Percentiles rank a stretch among this genome's conserved stretches.
phyloP scores from a whole-genome alignment of 495 filamentous ascomycete genomes.

The Chaetomidium leptoderma region DNA sequence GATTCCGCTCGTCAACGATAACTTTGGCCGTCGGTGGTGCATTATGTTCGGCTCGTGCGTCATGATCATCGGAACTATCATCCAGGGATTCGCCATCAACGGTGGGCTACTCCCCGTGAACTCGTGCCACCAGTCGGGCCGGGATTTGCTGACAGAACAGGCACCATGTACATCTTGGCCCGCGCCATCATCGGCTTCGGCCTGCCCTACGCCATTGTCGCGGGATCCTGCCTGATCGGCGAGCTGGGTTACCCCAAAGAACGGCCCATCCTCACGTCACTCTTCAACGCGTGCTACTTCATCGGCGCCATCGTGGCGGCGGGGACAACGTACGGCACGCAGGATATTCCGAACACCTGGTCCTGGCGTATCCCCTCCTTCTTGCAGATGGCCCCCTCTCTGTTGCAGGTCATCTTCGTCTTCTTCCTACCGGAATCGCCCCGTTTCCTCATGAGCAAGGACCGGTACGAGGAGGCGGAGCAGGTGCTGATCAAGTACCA shows the following conservation, averaged over 20 bases:
- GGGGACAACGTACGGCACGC: conserved; percentile 54
- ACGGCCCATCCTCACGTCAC: conserved; percentile 56
- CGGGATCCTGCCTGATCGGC: conserved; percentile 57
- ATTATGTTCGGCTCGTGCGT: conserved; percentile 56
- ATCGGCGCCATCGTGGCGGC: conserved; percentile 59
- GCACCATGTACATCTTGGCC: conserved; percentile 58
- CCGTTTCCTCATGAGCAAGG: conserved; percentile 56
- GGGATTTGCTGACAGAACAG: neutral
- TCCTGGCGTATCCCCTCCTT: conserved; percentile 62
- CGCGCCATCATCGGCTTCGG: conserved; percentile 61
- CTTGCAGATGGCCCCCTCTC: conserved; percentile 50
- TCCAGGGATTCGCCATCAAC: conserved; percentile 51
- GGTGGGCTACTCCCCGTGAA: conserved; percentile 29
- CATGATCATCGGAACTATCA: conserved; percentile 54
- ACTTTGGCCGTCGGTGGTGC: conserved; percentile 51
- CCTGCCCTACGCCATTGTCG: conserved; percentile 59
- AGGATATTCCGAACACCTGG: conserved; percentile 53
- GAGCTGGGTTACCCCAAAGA: conserved; percentile 65
- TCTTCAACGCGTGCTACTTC: conserved; percentile 65
- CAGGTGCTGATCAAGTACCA: conserved; percentile 57
- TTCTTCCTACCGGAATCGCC: conserved; percentile 59
- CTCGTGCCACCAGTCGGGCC: too few relatives aligned
- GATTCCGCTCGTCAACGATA: conserved; percentile 55
- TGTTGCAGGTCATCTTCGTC: conserved; percentile 55
- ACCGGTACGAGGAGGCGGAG: conserved; percentile 54